These are phyloP conservation scores for Nigrospora oryzae DNA, from an alignment of 2,329 filamentous ascomycete species.

Conservation along the genomic window DNA sequence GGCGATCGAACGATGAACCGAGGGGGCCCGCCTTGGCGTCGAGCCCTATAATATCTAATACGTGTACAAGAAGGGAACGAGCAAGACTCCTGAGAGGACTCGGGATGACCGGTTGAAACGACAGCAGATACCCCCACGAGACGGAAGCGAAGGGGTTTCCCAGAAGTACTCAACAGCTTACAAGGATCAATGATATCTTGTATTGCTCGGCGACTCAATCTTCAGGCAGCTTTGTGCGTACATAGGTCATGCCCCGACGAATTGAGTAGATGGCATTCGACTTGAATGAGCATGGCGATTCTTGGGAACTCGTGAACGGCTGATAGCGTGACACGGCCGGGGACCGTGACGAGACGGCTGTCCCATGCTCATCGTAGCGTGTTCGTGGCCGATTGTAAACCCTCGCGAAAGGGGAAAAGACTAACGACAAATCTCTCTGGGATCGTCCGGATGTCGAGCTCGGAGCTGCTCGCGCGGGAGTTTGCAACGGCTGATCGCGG, in stretches of 20 bases:
- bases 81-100: conserved; percentile 5
- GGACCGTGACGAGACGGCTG: no score
- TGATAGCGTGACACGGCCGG: no score
- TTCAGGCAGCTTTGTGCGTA: conserved; percentile 2
- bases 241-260: not conserved
- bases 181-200: conserved; percentile 20
- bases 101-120: not conserved
- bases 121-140: not conserved
- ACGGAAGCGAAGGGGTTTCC: conserved; percentile 5
- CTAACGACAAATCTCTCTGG: no score
- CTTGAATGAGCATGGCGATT: no score
- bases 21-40: conserved; percentile 4
- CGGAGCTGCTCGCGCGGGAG: no score
- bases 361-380: no score
- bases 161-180: conserved; percentile 16
- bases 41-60: conserved; percentile 33
- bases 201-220: conserved; percentile 16
- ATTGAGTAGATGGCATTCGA: not conserved
- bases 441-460: no score
- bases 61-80: conserved; percentile 24
- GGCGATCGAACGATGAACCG: conserved; percentile 3
- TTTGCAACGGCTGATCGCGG: no score
- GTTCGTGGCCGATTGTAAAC: no score
- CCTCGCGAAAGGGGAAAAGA: no score
- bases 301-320: no score